These are phyloP conservation scores for Plasmodium chabaudi DNA, from an alignment of 169 alveolate genomes.

Conservation along the genomic window DNA sequence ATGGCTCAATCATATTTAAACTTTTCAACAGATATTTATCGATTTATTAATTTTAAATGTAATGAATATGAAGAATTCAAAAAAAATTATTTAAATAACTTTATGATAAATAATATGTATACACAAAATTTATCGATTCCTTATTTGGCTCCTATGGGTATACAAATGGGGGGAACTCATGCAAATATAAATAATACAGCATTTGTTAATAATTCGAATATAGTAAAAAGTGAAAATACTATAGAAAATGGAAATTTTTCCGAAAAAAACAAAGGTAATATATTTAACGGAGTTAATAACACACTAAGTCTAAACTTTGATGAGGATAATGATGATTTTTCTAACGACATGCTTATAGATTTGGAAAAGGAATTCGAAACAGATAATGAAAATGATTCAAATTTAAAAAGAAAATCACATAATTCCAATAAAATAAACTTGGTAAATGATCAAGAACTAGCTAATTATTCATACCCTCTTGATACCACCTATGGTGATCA, in stretches of 20 bases:
- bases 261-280: background rate
- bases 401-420: background rate
- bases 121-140: background rate
- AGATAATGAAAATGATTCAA: constrained; percentile 24
- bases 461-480: too few species aligned
- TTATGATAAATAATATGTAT: background rate
- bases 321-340: background rate
- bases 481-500: too few species aligned
- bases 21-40: constrained; percentile 31
- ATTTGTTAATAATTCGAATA: background rate
- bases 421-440: background rate
- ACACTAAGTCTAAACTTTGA: background rate
- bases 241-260: background rate
- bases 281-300: background rate
- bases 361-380: constrained; percentile 70
- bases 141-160: background rate
- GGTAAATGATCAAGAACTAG: background rate
- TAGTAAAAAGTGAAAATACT: background rate
- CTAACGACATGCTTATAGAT: constrained; percentile 43
- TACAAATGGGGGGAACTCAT: background rate
- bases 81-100: background rate
- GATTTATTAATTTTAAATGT: constrained; percentile 70
- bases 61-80: constrained; percentile 51
- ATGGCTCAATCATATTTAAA: constrained; percentile 58
- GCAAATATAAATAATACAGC: background rate